These are phyloP conservation scores for Cutaneotrichosporon sp. DNA, from an alignment of 1,284 basidiomycete species.

Conservation along the genomic window DNA sequence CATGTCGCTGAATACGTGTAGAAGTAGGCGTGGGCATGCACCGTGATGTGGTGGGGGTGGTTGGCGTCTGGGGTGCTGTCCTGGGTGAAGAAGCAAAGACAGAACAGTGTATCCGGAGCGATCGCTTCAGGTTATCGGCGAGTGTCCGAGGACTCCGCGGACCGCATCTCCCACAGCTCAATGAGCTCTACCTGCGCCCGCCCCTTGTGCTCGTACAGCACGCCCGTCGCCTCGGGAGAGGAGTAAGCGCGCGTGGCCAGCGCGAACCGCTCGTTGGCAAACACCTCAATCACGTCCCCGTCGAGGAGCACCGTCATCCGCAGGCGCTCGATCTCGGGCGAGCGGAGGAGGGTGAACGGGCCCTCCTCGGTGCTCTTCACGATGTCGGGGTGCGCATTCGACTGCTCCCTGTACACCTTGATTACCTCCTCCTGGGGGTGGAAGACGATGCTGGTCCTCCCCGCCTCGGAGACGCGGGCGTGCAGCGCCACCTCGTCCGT, in stretches of 20 bases:
- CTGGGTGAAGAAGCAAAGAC: no score
- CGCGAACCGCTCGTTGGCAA: slow-evolving; percentile 42
- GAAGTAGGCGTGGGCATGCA: no score
- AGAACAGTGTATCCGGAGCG: no score
- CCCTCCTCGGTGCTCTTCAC: slow-evolving; percentile 16
- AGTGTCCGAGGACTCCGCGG: no score
- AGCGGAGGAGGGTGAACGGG: slow-evolving; percentile 18
- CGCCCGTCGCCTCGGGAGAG: not conserved
- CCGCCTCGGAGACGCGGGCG: slow-evolving; percentile 3
- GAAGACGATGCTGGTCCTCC: slow-evolving; percentile 17
- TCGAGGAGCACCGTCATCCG: slow-evolving; percentile 40
- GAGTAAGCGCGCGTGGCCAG: slow-evolving; percentile 43
- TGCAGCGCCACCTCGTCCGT: slow-evolving; percentile 7
- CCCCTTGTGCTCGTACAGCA: not conserved
- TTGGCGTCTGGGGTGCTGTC: no score
- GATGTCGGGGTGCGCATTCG: slow-evolving; percentile 4
- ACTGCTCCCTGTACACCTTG: slow-evolving; percentile 9
- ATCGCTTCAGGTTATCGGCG: no score
- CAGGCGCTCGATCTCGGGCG: slow-evolving; percentile 24
- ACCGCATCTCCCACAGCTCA: slow-evolving; percentile 5
- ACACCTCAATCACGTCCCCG: slow-evolving; percentile 43
- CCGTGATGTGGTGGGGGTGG: no score
- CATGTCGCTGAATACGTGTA: no score
- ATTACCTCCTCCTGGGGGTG: slow-evolving; percentile 5
- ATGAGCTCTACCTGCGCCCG: not conserved